phyloP scores from a whole-genome alignment of 768 basidiomycete genomes.

The Zangia roseola region DNA sequence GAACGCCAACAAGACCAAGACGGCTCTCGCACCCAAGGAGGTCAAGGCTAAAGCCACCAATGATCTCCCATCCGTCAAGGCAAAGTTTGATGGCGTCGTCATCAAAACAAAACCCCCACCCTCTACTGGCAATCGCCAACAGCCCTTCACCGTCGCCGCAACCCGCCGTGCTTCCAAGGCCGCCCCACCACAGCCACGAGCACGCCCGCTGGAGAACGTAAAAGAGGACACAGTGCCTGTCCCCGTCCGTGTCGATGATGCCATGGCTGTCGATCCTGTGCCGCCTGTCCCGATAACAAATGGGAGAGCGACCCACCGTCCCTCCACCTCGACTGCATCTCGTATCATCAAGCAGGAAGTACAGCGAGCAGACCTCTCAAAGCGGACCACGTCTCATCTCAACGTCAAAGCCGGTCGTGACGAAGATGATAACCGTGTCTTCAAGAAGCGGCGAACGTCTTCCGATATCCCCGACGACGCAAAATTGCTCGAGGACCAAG shows the following conservation, averaged over 20 bases:
- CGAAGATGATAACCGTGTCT: slow-evolving; percentile 57
- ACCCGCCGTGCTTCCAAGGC: slow-evolving; percentile 39
- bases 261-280: slow-evolving; percentile 50
- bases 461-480: slow-evolving; percentile 53
- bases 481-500: slow-evolving; percentile 43
- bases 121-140: slow-evolving; percentile 42
- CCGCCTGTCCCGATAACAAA: slow-evolving; percentile 17
- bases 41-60: slow-evolving; percentile 58
- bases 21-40: slow-evolving; percentile 32
- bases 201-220: slow-evolving; percentile 28
- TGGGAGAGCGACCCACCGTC: slow-evolving; percentile 25
- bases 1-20: slow-evolving; percentile 42
- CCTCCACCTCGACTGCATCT: slow-evolving; percentile 21
- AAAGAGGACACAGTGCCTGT: slow-evolving; percentile 24
- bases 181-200: slow-evolving; percentile 22
- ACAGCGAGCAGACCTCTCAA: slow-evolving; percentile 26
- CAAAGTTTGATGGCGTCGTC: slow-evolving; percentile 63
- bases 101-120: slow-evolving; percentile 47
- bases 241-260: slow-evolving; percentile 44
- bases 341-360: slow-evolving; percentile 29
- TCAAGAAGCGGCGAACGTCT: slow-evolving; percentile 77
- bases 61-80: slow-evolving; percentile 39
- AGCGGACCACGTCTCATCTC: slow-evolving; percentile 34
- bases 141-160: slow-evolving; percentile 51
- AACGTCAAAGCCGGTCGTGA: slow-evolving; percentile 41